A percentile compares a stretch with the other conserved stretches of the same genome.
Conservation (phyloP, 495 filamentous ascomycete genomes). For the Chaetomidium leptoderma region DNA sequence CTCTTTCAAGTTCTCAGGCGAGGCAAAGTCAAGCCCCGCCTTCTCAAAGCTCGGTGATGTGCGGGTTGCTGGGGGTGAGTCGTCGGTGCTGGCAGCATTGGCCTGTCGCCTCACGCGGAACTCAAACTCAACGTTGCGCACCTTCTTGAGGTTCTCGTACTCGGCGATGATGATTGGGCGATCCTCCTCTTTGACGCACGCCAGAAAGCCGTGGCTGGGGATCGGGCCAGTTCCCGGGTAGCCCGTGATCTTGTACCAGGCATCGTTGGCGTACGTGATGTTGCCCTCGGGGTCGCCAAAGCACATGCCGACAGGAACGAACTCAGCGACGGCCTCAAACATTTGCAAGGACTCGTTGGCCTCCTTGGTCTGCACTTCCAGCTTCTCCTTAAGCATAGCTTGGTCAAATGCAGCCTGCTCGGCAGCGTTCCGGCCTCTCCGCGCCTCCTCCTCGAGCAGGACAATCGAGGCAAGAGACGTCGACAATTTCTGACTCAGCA, state of each 20-base stretch:
- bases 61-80: conserved; percentile 27
- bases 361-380: conserved; percentile 56
- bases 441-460: conserved; percentile 62
- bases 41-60: conserved; percentile 44
- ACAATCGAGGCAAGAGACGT: conserved; percentile 63
- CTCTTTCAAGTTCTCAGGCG: conserved; percentile 30
- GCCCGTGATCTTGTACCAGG: conserved; percentile 49
- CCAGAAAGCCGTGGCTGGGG: conserved; percentile 32
- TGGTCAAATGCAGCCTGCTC: conserved; percentile 57
- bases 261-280: conserved; percentile 62
- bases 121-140: conserved; percentile 36
- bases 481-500: conserved; percentile 57
- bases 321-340: conserved; percentile 64
- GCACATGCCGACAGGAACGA: conserved; percentile 64
- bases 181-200: conserved; percentile 42
- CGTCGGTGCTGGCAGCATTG: conserved; percentile 14
- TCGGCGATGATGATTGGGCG: conserved; percentile 28
- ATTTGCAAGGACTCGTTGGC: conserved; percentile 59
- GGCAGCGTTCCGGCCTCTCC: conserved; percentile 54
- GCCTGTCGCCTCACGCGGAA: conserved; percentile 35
- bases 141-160: conserved; percentile 36
- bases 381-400: conserved; percentile 56
- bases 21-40: conserved; percentile 34
- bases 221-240: conserved; percentile 28
- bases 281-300: conserved; percentile 56